Evolutionary conservation across 257 asterid species (phyloP).

Genomic region (Scutellaria galericulata): DNA sequence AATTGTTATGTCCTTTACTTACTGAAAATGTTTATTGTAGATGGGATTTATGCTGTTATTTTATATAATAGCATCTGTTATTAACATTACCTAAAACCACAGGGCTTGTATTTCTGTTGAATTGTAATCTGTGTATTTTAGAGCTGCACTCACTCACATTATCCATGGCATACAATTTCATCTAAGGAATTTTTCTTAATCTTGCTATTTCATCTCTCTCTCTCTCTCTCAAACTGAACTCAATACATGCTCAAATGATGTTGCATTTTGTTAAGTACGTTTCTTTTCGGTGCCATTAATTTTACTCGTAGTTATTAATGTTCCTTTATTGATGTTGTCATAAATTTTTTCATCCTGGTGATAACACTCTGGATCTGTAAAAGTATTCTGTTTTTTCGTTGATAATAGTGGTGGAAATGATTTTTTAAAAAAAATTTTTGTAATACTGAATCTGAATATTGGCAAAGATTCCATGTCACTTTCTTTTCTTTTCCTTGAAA

Average conservation of each 20-base stretch:
- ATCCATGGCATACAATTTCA: too few relatives aligned
- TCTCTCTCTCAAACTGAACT: too few relatives aligned
- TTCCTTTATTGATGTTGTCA: neutral
- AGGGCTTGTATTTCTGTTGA: too few relatives aligned
- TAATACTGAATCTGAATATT: constrained; percentile 6
- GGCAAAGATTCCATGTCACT: neutral
- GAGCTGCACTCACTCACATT: too few relatives aligned
- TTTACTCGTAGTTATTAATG: neutral
- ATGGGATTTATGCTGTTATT: neutral
- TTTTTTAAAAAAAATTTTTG: neutral
- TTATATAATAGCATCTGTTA: neutral
- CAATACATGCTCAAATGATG: neutral
- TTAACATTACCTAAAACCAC: too few relatives aligned
- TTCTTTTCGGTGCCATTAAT: neutral
- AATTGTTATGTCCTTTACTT: neutral
- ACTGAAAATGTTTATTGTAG: neutral
- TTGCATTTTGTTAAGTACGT: neutral
- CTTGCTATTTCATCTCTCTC: neutral
- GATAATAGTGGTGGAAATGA: neutral
- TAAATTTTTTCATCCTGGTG: constrained; percentile 5
- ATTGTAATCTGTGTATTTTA: too few relatives aligned
- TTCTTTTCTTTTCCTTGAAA: constrained; percentile 13
- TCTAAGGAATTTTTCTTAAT: too few relatives aligned
- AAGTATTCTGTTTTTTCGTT: neutral
- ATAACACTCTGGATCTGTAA: neutral